phyloP scores from a whole-genome alignment of 116 monocot species.

The Papilionanthe hybrid region DNA sequence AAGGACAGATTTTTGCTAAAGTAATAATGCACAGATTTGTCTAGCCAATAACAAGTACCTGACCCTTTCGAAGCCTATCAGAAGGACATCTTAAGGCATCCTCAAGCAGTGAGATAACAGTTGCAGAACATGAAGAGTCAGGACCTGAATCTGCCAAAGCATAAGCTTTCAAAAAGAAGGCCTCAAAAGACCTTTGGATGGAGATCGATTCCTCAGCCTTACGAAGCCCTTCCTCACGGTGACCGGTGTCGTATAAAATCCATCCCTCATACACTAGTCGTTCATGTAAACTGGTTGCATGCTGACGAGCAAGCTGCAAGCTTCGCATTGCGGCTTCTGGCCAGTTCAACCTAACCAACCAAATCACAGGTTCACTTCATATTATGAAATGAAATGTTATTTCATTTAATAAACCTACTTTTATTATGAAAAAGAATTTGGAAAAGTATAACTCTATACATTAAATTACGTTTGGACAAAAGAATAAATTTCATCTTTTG shows the following conservation, averaged over 20 bases:
- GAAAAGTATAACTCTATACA: too few relatives aligned
- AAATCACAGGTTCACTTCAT: neutral
- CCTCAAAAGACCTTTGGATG: constrained; percentile 30
- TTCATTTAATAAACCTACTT: too few relatives aligned
- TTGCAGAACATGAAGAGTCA: constrained; percentile 15
- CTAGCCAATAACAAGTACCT: neutral
- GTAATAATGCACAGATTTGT: neutral
- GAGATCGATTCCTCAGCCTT: constrained; percentile 28
- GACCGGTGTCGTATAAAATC: constrained; percentile 32
- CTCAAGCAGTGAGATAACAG: constrained; percentile 25
- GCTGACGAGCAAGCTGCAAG: constrained; percentile 22
- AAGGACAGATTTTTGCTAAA: neutral
- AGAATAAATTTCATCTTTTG: too few relatives aligned
- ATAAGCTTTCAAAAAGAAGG: constrained; percentile 30
- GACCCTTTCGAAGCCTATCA: constrained; percentile 30
- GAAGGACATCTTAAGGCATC: constrained; percentile 27
- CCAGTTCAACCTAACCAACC: constrained; percentile 22
- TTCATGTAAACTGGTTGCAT: constrained; percentile 20
- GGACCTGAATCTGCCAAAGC: constrained; percentile 23
- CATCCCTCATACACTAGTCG: constrained; percentile 27
- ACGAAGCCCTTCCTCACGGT: constrained; percentile 22
- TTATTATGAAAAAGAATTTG: too few relatives aligned
- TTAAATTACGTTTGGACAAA: too few relatives aligned
- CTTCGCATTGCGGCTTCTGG: constrained; percentile 28
- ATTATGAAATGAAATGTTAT: neutral